Percentiles rank a stretch among this genome's conserved stretches.
Evolutionary conservation across 2,329 filamentous ascomycete genomes (phyloP).

Genomic region (Ceratocystis lukuohia): DNA sequence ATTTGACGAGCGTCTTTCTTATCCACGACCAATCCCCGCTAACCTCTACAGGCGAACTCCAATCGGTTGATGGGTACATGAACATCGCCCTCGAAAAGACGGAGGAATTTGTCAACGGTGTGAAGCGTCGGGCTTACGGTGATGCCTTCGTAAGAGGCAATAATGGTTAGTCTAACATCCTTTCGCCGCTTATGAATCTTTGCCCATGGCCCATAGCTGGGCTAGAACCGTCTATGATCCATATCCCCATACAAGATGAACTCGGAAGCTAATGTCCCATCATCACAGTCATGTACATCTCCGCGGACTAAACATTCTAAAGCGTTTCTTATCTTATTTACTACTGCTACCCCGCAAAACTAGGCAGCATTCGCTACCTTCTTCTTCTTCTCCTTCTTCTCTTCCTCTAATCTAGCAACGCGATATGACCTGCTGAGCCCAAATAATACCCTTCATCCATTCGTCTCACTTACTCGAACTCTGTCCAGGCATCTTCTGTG

Average conservation of each 20-base stretch:
- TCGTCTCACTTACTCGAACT: neutral
- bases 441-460: neutral
- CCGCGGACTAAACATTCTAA: conserved; percentile 39
- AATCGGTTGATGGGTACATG: conserved; percentile 98
- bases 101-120: conserved; percentile 77
- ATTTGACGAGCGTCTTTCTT: neutral
- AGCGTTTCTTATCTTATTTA: neutral
- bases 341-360: neutral
- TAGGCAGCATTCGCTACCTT: neutral
- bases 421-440: neutral
- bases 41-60: conserved; percentile 58
- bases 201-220: neutral
- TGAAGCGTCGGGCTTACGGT: conserved; percentile 69
- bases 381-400: conserved; percentile 9
- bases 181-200: neutral
- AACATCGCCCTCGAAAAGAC: conserved; percentile 97
- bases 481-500: conserved; percentile 31
- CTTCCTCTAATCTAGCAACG: conserved; percentile 14
- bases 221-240: neutral
- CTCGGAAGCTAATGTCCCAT: neutral
- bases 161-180: conserved; percentile 51
- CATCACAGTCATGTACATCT: conserved; percentile 55
- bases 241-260: neutral
- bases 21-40: neutral
- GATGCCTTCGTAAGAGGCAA: conserved; percentile 94